These are phyloP conservation scores for Penicillium palitans DNA, from an alignment of 2,329 filamentous ascomycete genomes.

Conservation along the genomic window DNA sequence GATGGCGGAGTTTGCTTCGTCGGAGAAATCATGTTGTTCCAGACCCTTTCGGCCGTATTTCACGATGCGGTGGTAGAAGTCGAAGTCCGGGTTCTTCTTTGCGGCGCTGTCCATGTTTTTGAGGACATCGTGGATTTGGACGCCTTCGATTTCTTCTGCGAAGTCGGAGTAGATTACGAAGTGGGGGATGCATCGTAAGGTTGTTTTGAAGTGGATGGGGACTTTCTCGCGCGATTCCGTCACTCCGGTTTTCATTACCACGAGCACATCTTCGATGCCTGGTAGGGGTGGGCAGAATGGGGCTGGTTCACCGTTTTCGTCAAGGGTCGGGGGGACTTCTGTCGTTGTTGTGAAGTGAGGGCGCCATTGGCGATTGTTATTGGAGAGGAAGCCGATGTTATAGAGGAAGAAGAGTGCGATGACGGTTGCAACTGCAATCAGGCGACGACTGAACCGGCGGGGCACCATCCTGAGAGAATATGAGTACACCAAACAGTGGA, in stretches of 20 bases:
- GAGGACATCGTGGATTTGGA: slow-evolving; percentile 53
- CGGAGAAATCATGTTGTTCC: slow-evolving; percentile 37
- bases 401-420: slow-evolving; percentile 57
- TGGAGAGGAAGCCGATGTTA: slow-evolving; percentile 62
- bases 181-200: slow-evolving; percentile 56
- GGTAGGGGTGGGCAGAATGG: slow-evolving; percentile 37
- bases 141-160: slow-evolving; percentile 53
- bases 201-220: slow-evolving; percentile 55
- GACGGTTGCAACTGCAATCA: slow-evolving; percentile 54
- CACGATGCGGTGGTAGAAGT: slow-evolving; percentile 53
- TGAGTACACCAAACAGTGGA: slow-evolving; percentile 13
- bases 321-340: slow-evolving; percentile 9
- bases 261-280: slow-evolving; percentile 54
- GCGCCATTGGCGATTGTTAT: slow-evolving; percentile 11
- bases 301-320: slow-evolving; percentile 17
- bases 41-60: slow-evolving; percentile 46
- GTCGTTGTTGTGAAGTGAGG: slow-evolving; percentile 11
- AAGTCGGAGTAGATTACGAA: slow-evolving; percentile 62
- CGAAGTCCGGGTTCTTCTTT: slow-evolving; percentile 48
- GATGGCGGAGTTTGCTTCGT: slow-evolving; percentile 41
- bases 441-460: slow-evolving; percentile 39
- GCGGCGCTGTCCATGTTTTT: slow-evolving; percentile 45
- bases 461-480: slow-evolving; percentile 42
- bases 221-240: slow-evolving; percentile 58
- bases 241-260: slow-evolving; percentile 60